Evolutionary conservation across 805 yeast genomes (phyloP).

Genomic region (Lipomyces starkeyi): DNA sequence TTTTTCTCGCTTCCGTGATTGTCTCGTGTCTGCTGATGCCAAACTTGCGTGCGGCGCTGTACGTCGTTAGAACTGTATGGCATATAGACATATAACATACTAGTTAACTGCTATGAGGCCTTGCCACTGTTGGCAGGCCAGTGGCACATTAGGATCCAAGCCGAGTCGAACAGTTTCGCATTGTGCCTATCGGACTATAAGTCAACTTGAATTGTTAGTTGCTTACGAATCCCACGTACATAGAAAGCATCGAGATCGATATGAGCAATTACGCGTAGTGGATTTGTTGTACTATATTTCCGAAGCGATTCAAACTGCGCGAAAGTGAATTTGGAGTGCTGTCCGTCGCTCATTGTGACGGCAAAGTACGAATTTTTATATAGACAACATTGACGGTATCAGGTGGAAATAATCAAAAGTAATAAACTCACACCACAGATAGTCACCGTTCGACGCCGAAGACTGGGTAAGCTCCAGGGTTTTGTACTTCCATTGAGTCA

Average conservation of each 20-base stretch:
- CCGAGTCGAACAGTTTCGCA: conserved; percentile 82
- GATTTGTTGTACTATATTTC: conserved; percentile 32
- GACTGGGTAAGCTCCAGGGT: neutral
- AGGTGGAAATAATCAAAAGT: neutral
- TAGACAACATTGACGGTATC: neutral
- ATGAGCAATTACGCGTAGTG: conserved; percentile 80
- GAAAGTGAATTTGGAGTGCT: conserved; percentile 18
- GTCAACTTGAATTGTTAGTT: neutral
- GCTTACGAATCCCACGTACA: conserved; percentile 46
- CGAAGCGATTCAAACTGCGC: conserved; percentile 24
- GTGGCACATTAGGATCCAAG: conserved; percentile 70
- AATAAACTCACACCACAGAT: too few species aligned
- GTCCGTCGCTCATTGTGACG: neutral
- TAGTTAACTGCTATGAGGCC: conserved; percentile 80
- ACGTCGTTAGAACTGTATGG: conserved; percentile 34
- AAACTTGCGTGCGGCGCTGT: conserved; percentile 83
- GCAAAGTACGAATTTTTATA: neutral
- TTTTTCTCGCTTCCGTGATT: conserved; percentile 66
- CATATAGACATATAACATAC: conserved; percentile 25
- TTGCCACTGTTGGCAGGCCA: conserved; percentile 94
- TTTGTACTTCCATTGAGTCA: neutral
- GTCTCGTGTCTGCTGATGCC: conserved; percentile 83
- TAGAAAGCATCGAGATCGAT: conserved; percentile 94
- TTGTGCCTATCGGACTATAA: conserved; percentile 57
- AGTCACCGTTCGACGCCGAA: too few species aligned